Conservation (phyloP, 495 filamentous ascomycete genomes). For the Trichocladium uniseriatum region DNA sequence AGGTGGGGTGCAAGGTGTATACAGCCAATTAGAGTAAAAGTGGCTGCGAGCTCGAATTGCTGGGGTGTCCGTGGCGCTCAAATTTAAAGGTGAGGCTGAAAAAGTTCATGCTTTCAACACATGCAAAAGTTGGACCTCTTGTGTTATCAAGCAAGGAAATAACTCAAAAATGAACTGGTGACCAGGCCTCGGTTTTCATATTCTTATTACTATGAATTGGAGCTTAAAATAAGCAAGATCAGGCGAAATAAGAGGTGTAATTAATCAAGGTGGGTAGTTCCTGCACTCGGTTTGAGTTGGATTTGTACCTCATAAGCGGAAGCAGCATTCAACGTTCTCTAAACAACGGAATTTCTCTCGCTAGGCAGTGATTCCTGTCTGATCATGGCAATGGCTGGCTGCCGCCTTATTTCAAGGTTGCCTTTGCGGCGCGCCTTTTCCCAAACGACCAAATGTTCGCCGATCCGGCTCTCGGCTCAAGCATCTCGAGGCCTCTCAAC, state of each 20-base stretch:
- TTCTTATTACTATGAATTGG: background rate
- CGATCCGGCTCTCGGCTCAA: background rate
- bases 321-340: too few relatives aligned
- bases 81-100: constrained; percentile 5
- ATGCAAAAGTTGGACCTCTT: background rate
- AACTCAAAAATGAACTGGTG: background rate
- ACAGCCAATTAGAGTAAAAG: background rate
- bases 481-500: constrained; percentile 5
- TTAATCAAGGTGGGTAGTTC: too few relatives aligned
- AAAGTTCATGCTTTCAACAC: background rate
- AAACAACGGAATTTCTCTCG: too few relatives aligned
- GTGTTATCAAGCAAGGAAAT: too few relatives aligned
- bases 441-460: background rate
- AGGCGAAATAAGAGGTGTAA: too few relatives aligned
- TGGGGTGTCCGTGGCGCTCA: constrained; percentile 5
- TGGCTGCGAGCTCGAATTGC: background rate
- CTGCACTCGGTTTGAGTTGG: too few relatives aligned
- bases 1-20: too few relatives aligned
- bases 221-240: too few relatives aligned
- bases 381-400: constrained; percentile 7
- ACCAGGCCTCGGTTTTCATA: background rate
- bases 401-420: constrained; percentile 9
- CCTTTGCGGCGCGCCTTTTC: constrained; percentile 10
- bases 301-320: too few relatives aligned
- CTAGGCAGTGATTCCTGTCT: too few relatives aligned